Percentiles rank a stretch among this genome's conserved stretches.
phyloP scores from a whole-genome alignment of 345 rosid genomes.

The Moricandia moricandioides region DNA sequence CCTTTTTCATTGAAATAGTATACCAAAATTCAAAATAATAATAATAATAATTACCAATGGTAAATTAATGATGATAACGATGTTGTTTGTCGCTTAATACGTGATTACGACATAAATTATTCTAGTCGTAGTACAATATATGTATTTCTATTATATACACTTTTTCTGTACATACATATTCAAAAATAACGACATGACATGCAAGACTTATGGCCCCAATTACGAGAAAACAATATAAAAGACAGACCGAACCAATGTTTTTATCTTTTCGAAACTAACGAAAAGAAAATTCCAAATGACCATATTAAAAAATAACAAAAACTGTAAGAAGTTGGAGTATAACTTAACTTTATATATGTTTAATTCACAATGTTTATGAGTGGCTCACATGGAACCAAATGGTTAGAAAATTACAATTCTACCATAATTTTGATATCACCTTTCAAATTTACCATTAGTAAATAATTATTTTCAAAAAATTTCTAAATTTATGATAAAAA shows the following conservation, averaged over 20 bases:
- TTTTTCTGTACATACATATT: not conserved
- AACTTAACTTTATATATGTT: not conserved
- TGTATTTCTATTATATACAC: not conserved
- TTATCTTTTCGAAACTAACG: not conserved
- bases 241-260: conserved; percentile 1
- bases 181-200: conserved; percentile 24
- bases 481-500: too few relatives aligned
- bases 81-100: conserved; percentile 4
- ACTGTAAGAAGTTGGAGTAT: too few relatives aligned
- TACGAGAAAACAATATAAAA: conserved; percentile 13
- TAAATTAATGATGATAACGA: not conserved
- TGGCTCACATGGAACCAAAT: not conserved
- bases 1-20: too few relatives aligned
- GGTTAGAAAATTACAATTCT: too few relatives aligned
- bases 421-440: too few relatives aligned
- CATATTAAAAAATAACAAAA: not conserved
- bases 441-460: too few relatives aligned
- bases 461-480: too few relatives aligned
- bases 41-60: not conserved
- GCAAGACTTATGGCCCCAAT: conserved; percentile 26
- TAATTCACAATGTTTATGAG: not conserved
- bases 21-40: not conserved
- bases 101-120: not conserved
- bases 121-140: conserved; percentile 7
- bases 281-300: not conserved